Evolutionary conservation across 2,329 filamentous ascomycete genomes (phyloP), one percentile per base, ranked within the genome.

Genomic region (Monosporascus sp.): DNA sequence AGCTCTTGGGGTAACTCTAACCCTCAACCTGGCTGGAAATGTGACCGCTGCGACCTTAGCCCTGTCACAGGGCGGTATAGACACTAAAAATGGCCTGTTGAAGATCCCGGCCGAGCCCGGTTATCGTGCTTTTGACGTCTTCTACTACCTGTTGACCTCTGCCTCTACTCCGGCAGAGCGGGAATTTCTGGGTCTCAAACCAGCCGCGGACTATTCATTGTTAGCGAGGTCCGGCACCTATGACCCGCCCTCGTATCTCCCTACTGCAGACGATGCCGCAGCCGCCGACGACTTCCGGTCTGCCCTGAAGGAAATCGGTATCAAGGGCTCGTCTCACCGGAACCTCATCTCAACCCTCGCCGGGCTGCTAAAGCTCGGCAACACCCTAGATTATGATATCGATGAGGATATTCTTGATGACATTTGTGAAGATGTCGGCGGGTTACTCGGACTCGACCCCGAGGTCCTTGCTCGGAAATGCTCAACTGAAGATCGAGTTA

Each of bases 81-180:
- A 99, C 67, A 94, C 91, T 0, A 74, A 79, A 20, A 84, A 84
- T 57, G 94, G 93, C 43, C 77, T 99, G 11, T 76, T 97, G 17
- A 85, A 88, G 53, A 84, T 99, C 17, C 89, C 94, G 0, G 72
- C 85, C 0, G 85, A 96, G 66, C 67, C 84, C 7, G 94, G 94
- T 14, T 91, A 91, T 70, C 86, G 94, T 58, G 94, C 93, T 3
- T 99, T 99, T 63, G 93, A 99, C 66, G 94, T 96, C 49, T 97
- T 99, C 68, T 97, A 99, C 74, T 97, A 97, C 65, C 83, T 99
- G 1, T 79, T 97, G 43, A 95, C 92, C 0, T 91, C 89, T n/a
- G 88, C 89, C 1, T 96, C 94, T 0, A 94, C 90, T 1, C 85
- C 88, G 4, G 87, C 91, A 2, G 94, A 99, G 73, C 81, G 91